Evolutionary conservation across 2,329 filamentous ascomycete genomes (phyloP), one percentile per base, ranked within the genome.

Genomic region (Talaromyces sp.): DNA sequence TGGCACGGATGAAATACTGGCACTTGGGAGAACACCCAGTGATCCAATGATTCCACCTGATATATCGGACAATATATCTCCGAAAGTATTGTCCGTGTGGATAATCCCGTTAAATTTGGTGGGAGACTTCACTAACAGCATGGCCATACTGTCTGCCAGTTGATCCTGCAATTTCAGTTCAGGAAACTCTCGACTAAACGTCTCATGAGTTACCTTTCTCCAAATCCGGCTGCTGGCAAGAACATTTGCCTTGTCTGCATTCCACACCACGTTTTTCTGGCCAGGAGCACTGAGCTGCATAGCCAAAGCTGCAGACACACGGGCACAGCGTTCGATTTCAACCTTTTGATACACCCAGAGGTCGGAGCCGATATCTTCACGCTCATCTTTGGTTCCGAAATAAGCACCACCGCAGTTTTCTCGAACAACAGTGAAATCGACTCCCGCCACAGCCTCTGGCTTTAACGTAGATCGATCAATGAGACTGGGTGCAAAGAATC

Each of bases 51-150:
- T 95, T 39, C 92, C 90, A 65, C 87, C 91, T 6, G 91, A 90
- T 81, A 95, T 90, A 73, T 96, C 91, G 70, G 85, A 89, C 71
- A 96, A 88, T 70, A 96, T 95, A 73, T 96, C 91, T 59, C 91
- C 92, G 72, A 93, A 93, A 66, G 95, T 75, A 76, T 95, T 96
- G 80, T 87, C 90, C 11, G 91, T 92, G 64, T 95, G 85, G 52
- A 96, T 84, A 36, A 96, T 83, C 55, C 91, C 92, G 72, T 95
- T 96, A 57, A 96, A 81, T 2, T 83, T 83, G 15, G 85, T 81
- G 13, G 91, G 91, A 77, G 90, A 92, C 85, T 92, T 93, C 72
- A 95, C 85, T 86, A 96, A 89, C 67, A 95, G 78, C 90, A 95
- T 93, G 67, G 91, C 91, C 25, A 91, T 90, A 62, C 85, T 89